Base-by-base conservation (phyloP, 345 rosid species). In the Citrus cavaleriei region DNA sequence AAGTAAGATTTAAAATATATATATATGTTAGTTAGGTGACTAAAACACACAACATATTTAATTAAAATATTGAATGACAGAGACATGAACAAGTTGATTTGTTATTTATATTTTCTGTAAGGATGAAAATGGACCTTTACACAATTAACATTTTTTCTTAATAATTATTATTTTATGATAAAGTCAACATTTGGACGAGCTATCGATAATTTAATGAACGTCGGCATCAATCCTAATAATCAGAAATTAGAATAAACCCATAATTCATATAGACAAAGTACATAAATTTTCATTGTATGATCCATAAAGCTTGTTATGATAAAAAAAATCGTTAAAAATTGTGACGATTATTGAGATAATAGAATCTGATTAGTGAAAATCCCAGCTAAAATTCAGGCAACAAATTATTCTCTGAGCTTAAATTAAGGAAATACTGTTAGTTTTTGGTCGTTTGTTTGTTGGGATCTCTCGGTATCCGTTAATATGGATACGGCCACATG, bases 401-500 rank as follows among this genome's bases (percentile, higher is more conserved):
- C 8, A 67, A 54, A 10, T 27, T 68, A 16, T 74, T 22, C 2
- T 18, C 2, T 21, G 25, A 5, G 62, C 76, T 14, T 3, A 75
- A 71, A 77, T 61, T 46, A 68, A 77, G 81, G 61, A 51, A 30
- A 60, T 77, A 32, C 7, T 25, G 70, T 58, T 77, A 7, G 62
- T n/a, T 73, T 30, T 30, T 72, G 55, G 81, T n/a, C 32, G 65
- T 81, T 73, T 63, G 55, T 61, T 38, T 54, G 59, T 46, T 35
- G 60, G 75, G 54, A 61, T 63, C 62, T 55, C 73, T 74, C 57
- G 68, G 35, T 49, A 27, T 71, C 70, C 30, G 77, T 27, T 66
- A 7, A 21, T 25, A 10, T 18, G 80, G 83, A 75, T 67, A 78
- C 62, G n/a, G 1, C 71, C 81, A 80, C 25, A 46, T 75, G 81